Base-by-base conservation (phyloP, 129 eudicot genomes). In the Flaveria bidentis region DNA sequence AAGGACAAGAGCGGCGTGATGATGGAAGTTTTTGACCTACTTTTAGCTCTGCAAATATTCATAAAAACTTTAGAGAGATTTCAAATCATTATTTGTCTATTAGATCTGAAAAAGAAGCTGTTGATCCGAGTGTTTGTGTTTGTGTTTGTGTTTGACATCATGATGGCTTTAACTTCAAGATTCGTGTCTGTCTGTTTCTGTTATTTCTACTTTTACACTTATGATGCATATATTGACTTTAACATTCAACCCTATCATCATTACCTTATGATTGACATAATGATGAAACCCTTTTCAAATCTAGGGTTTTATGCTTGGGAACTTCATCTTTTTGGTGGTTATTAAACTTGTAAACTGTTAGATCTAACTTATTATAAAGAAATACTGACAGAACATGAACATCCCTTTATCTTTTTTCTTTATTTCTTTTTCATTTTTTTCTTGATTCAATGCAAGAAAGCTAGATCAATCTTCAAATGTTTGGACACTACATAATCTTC, bases 231-330 rank as follows among this genome's bases (percentile, higher is more conserved):
- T 74, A 26, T 74, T 80, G 79, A 74, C 79, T 74, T 73, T 58
- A 50, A 46, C 44, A 55, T 80, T 67, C 75, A 73, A 74, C 49
- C 28, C 79, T 20, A 66, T 80, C 84, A 80, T 80, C 80, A 80
- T 80, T 80, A 80, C 79, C 69, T 66, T 80, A 74, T 80, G 52
- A 80, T 80, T 80, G 76, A n/a, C 39, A 66, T 30, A 47, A 80
- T 73, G 30, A 67, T 74, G 80, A 74, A 26, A 49, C 72, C 74
- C 73, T 50, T 39, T 17, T 46, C 56, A 78, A 67, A 73, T 74
- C 75, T 80, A 80, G 84, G 80, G 84, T 80, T 80, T 55, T 61
- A 44, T 67, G 28, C 47, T 65, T 53, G 41, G 17, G 0, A 65
- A 12, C 61, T 65, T 73, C 33, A 67, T 52, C 9, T 65, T 65